Conservation (phyloP, 768 basidiomycete species). For the Cystofilobasidium capitatum region DNA sequence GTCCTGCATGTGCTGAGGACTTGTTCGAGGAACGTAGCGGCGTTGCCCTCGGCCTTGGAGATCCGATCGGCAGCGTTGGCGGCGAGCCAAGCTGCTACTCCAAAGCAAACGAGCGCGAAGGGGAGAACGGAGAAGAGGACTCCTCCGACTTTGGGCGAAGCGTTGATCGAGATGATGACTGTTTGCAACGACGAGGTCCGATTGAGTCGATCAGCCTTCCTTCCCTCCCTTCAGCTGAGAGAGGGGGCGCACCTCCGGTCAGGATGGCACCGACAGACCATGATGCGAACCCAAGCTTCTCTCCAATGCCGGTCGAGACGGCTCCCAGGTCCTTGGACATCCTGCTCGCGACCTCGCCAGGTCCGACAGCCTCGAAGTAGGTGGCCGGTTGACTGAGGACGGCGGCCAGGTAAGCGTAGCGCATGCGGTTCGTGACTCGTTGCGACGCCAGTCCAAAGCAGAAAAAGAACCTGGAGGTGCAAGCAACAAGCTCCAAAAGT, state of each 20-base stretch:
- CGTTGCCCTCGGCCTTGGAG: conserved; percentile 18
- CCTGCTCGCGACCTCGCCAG: conserved; percentile 26
- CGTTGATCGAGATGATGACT: conserved; percentile 24
- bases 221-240: background rate
- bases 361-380: conserved; percentile 28
- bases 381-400: conserved; percentile 24
- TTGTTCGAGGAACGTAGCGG: conserved; percentile 30
- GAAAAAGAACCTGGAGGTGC: background rate
- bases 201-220: background rate
- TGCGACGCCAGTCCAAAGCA: conserved; percentile 14
- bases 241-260: conserved; percentile 1
- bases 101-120: conserved; percentile 3
- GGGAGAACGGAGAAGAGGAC: conserved; percentile 28
- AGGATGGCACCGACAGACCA: conserved; percentile 15
- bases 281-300: conserved; percentile 24
- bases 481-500: background rate
- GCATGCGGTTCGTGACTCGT: conserved; percentile 12
- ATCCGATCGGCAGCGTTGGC: conserved; percentile 4
- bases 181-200: background rate
- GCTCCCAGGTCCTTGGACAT: conserved; percentile 20
- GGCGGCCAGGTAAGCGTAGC: conserved; percentile 26
- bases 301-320: conserved; percentile 25
- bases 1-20: conserved; percentile 34
- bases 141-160: conserved; percentile 25
- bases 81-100: background rate